Percentiles rank a stretch among this genome's conserved stretches.
Evolutionary conservation across 306 rosid genomes (phyloP).

Genomic region (Medicago ruthenica): DNA sequence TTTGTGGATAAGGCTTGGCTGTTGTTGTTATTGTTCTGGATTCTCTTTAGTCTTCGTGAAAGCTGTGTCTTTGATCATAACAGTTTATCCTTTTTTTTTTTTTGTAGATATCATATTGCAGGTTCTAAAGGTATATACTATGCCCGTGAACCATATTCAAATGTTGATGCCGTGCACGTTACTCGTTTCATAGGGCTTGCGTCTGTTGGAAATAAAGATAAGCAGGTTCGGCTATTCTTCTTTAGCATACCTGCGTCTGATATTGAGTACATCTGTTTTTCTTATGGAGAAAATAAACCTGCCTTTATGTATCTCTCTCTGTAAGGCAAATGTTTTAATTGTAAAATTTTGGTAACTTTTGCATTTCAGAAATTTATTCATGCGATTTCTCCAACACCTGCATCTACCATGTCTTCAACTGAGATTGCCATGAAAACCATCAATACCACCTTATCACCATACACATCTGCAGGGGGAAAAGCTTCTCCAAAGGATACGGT

Average conservation of each 20-base stretch:
- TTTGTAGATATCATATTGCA: slow-evolving; percentile 87
- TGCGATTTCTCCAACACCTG: slow-evolving; percentile 94
- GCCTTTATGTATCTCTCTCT: slow-evolving; percentile 2
- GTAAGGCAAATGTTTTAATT: slow-evolving; percentile 16
- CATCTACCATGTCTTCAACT: slow-evolving; percentile 79
- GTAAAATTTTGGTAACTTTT: slow-evolving; percentile 38
- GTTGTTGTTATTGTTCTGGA: no score
- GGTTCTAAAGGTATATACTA: slow-evolving; percentile 83
- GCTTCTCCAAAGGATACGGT: slow-evolving; percentile 52
- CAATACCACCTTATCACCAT: slow-evolving; percentile 81
- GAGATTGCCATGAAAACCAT: slow-evolving; percentile 75
- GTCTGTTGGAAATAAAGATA: slow-evolving; percentile 87
- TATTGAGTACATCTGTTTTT: slow-evolving; percentile 22
- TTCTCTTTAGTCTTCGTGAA: slow-evolving; percentile 31
- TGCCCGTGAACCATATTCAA: slow-evolving; percentile 91
- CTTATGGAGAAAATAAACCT: slow-evolving; percentile 1
- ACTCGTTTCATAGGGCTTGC: slow-evolving; percentile 98
- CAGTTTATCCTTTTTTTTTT: slow-evolving; percentile 37
- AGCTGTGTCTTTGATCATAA: slow-evolving; percentile 15
- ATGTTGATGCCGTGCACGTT: slow-evolving; percentile 82
- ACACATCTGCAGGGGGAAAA: slow-evolving; percentile 50
- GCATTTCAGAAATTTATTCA: slow-evolving; percentile 90
- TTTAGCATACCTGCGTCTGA: slow-evolving; percentile 9
- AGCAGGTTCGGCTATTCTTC: slow-evolving; percentile 67
- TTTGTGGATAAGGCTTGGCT: background rate